Evolutionary conservation across 2,329 filamentous ascomycete genomes (phyloP).

Genomic region (Pseudogymnoascus sp.): DNA sequence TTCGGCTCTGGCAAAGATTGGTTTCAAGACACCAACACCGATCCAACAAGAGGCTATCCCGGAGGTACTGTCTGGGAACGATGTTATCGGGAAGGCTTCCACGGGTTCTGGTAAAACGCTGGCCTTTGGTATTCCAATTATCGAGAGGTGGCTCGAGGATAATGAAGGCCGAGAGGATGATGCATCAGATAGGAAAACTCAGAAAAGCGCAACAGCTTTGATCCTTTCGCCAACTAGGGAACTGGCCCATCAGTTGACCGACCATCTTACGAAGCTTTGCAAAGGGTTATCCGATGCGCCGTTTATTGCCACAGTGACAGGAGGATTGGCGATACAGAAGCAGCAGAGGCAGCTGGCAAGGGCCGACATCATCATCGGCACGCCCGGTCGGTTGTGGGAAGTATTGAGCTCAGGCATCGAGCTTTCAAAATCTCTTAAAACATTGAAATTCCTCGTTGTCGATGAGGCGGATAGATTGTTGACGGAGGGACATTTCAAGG

Average conservation of each 20-base stretch:
- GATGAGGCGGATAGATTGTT: constrained; percentile 91
- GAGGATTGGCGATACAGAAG: constrained; percentile 88
- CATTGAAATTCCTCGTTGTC: constrained; percentile 74
- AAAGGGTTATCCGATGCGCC: constrained; percentile 50
- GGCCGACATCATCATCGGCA: constrained; percentile 89
- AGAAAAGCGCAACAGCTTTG: constrained; percentile 56
- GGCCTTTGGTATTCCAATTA: constrained; percentile 86
- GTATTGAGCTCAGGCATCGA: constrained; percentile 69
- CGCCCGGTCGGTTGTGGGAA: constrained; percentile 90
- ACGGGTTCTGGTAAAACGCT: constrained; percentile 96
- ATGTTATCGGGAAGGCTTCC: constrained; percentile 91
- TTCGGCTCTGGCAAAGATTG: constrained; percentile 66
- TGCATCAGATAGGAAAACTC: constrained; percentile 29
- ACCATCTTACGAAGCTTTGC: constrained; percentile 72
- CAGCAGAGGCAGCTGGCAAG: constrained; percentile 76
- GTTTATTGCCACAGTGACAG: constrained; percentile 81
- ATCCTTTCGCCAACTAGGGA: constrained; percentile 89
- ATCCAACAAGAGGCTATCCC: constrained; percentile 80
- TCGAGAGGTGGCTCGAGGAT: constrained; percentile 67
- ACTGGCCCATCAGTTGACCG: constrained; percentile 80
- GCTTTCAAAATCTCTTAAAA: constrained; percentile 60
- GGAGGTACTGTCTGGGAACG: constrained; percentile 70
- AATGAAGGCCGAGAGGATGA: constrained; percentile 33
- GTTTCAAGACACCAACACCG: constrained; percentile 69
- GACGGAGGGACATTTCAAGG: constrained; percentile 90